Evolutionary conservation across 495 filamentous ascomycete genomes (phyloP), one percentile per base, ranked within the genome.

Genomic region (Penicillium daleae): DNA sequence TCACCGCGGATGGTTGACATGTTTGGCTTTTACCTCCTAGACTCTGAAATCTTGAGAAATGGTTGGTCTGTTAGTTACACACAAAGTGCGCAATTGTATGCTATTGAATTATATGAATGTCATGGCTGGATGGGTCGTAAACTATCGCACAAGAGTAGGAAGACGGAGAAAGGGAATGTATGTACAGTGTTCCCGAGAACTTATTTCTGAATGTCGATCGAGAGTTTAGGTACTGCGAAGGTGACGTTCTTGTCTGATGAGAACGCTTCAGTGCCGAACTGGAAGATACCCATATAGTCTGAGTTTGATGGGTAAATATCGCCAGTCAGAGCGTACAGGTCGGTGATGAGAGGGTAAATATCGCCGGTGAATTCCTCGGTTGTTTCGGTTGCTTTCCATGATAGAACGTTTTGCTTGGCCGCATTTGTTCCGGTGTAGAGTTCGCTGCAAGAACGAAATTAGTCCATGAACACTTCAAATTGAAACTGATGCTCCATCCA

Each of bases 261-360:
- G 63, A 66, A 78, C 5, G 72, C 67, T 50, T 80, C 76, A 0
- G 74, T 68, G n/a, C 78, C 78, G 39, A 80, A 76, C 42, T 69
- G 65, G 57, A 78, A 66, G 49, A 73, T 63, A 17, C 78, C 78
- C 53, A 80, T 60, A 58, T 72, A 78, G 48, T 76, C 74, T 2
- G 39, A 22, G 1, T 39, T 59, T 2, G 60, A 42, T 5, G 77
- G 77, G 42, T 73, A 70, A 5, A 56, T 27, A 24, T 57, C 48
- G 1, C 59, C 67, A 8, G 37, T 48, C 32, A 71, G 10, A 1
- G 51, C 49, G 57, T 71, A 69, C 1, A 78, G 74, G 33, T 70
- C 60, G 24, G 62, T 69, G 58, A 80, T 68, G n/a, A 80, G 67
- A 2, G 73, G 72, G 24, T 63, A 67, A 8, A 80, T 66, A 40